phyloP scores from a whole-genome alignment of 1,284 basidiomycete species.

The Trametes pubescens region DNA sequence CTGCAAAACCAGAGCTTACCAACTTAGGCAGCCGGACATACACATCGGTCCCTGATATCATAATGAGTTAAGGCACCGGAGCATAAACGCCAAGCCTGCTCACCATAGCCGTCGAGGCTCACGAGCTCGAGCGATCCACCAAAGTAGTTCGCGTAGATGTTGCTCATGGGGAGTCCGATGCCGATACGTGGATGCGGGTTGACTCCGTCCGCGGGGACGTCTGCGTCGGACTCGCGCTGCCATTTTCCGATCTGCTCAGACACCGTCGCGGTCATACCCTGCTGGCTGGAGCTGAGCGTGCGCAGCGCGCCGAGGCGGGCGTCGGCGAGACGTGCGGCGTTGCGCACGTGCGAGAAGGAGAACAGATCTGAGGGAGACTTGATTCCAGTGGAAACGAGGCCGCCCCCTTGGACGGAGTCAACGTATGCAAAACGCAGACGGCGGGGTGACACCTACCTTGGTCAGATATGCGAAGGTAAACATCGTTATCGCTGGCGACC shows the following conservation, averaged over 20 bases:
- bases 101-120: conserved; percentile 85
- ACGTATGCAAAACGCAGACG: conserved; percentile 1
- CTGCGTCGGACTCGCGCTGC: conserved; percentile 45
- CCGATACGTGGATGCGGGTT: conserved; percentile 73
- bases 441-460: conserved; percentile 60
- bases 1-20: conserved; percentile 51
- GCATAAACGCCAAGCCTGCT: conserved; percentile 31
- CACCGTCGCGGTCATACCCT: conserved; percentile 78
- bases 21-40: conserved; percentile 84
- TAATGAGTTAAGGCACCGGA: conserved; percentile 5
- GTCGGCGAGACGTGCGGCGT: conserved; percentile 71
- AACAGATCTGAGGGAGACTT: conserved; percentile 75
- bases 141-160: conserved; percentile 87
- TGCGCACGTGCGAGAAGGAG: conserved; percentile 84
- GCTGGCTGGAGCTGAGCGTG: conserved; percentile 63
- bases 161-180: conserved; percentile 86
- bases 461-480: conserved; percentile 85
- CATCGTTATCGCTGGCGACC: conserved; percentile 72
- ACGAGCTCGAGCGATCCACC: conserved; percentile 86
- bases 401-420: conserved; percentile 67
- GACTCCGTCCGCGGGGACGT: conserved; percentile 55
- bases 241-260: conserved; percentile 72
- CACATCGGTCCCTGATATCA: conserved; percentile 74
- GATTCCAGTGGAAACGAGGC: conserved; percentile 62
- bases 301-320: conserved; percentile 78